Conservation (phyloP, 192 early-diverging fungal species). For the Radiomyces spectabilis region DNA sequence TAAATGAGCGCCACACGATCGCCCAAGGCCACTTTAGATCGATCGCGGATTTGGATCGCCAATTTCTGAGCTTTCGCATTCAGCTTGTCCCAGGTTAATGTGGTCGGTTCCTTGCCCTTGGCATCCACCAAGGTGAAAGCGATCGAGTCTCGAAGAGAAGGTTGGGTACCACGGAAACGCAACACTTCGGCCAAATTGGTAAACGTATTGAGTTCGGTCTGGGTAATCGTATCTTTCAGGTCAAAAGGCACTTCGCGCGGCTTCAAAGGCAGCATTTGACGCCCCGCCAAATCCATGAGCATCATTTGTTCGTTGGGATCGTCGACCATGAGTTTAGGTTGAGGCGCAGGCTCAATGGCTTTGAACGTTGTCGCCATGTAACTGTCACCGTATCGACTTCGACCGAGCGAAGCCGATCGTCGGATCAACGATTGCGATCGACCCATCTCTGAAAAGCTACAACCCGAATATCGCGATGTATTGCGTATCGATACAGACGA, state of each 20-base stretch:
- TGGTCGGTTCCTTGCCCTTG: conserved; percentile 62
- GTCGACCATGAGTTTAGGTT: conserved; percentile 6
- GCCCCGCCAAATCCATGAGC: conserved; percentile 33
- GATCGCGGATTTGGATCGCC: conserved; percentile 57
- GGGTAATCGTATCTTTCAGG: conserved; percentile 18
- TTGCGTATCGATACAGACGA: neutral
- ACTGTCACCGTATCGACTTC: conserved; percentile 18
- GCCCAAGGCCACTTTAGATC: conserved; percentile 49
- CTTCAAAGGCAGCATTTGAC: conserved; percentile 47
- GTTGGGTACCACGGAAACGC: conserved; percentile 47
- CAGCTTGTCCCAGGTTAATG: conserved; percentile 70
- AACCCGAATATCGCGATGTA: too few species aligned
- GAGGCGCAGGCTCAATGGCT: conserved; percentile 23
- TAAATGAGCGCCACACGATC: conserved; percentile 73
- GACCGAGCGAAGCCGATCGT: too few species aligned
- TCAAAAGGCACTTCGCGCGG: conserved; percentile 36
- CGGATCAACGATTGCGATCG: neutral
- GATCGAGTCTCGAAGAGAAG: conserved; percentile 31
- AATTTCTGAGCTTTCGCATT: conserved; percentile 64
- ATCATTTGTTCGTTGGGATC: conserved; percentile 13
- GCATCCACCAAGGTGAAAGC: conserved; percentile 67
- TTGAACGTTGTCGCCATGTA: conserved; percentile 24
- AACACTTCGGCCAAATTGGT: conserved; percentile 60
- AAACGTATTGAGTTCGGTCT: conserved; percentile 44
- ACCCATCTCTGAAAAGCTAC: neutral